Evolutionary conservation across 495 filamentous ascomycete species (phyloP), one percentile per base, ranked within the genome.

Genomic region (Aspergillus nidulans): DNA sequence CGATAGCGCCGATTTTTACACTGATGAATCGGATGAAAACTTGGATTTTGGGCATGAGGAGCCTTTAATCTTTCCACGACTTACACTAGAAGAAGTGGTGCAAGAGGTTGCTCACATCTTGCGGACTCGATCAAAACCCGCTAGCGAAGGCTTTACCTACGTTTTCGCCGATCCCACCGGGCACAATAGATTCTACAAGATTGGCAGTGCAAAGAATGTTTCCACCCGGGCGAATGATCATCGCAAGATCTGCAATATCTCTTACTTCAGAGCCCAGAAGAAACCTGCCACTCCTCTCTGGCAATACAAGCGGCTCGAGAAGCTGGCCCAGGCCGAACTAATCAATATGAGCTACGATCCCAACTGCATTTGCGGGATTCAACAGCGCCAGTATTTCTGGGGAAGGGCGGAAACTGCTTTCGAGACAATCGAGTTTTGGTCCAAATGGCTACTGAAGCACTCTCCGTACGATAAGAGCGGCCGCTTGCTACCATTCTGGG

Each of bases 131-230:
- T 56, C 53, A 6, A 56, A 43, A 4, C 45, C 53, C 9, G 15
- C 53, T 4, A 45, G 44, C 6, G 53, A 56, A 24, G 53, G 53
- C 6, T 56, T 49, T 34, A 49, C 53, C 10, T 56, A 56, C 24
- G 45, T 56, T 2, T 56, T 56, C 38, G 53, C 53, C 12, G 53
- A 56, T 19, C 45, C 44, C 26, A 56, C 45, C 38, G 53, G 53
- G 9, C 53, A 45, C 13, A 56, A 47, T n/a, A 56, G 26, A 39
- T 56, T 56, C 25, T 56, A 56, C 36, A 56, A 49, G 26, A 56
- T 56, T 7, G 52, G 39, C 39, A 49, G 56, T 16, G 38, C 42
- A 38, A 87, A 90, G 58, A 56, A 56, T 25, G 53, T 56, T n/a
- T 56, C 53, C 5, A 53, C 23, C 19, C 53, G 58, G n/a, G 36